phyloP scores from a whole-genome alignment of 768 basidiomycete species.

The Agaricus bisporus region DNA sequence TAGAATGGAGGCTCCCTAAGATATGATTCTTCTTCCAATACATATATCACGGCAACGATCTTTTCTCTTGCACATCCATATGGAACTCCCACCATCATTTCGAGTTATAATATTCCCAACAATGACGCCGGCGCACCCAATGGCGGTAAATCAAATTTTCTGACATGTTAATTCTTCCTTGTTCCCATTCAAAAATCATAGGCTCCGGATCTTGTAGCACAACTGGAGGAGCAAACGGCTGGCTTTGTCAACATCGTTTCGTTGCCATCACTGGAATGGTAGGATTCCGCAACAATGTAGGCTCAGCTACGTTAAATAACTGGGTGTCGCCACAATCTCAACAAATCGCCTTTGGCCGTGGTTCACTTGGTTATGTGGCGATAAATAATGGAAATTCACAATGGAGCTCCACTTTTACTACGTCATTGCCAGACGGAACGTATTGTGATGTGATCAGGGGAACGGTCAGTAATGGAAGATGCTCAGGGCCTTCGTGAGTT shows the following conservation, averaged over 20 bases:
- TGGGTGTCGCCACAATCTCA: slow-evolving; percentile 54
- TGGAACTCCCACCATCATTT: slow-evolving; percentile 59
- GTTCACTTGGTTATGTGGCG: slow-evolving; percentile 37
- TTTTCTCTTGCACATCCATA: slow-evolving; percentile 66
- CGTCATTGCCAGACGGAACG: slow-evolving; percentile 47
- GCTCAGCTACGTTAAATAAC: slow-evolving; percentile 40
- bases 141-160: slow-evolving; percentile 26
- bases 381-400: slow-evolving; percentile 58
- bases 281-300: slow-evolving; percentile 59
- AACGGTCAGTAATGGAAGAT: slow-evolving; percentile 28
- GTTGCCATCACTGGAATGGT: slow-evolving; percentile 53
- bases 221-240: slow-evolving; percentile 48
- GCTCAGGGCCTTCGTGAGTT: slow-evolving; percentile 46
- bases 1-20: slow-evolving; percentile 53
- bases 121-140: slow-evolving; percentile 58
- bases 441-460: slow-evolving; percentile 67
- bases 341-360: slow-evolving; percentile 64
- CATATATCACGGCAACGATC: slow-evolving; percentile 52
- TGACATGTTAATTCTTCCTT: background rate
- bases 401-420: slow-evolving; percentile 54
- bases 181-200: slow-evolving; percentile 10
- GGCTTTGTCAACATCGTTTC: slow-evolving; percentile 65
- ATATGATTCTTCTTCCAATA: slow-evolving; percentile 57
- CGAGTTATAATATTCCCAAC: slow-evolving; percentile 47
- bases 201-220: slow-evolving; percentile 44